Evolutionary conservation across 495 filamentous ascomycete genomes (phyloP).

Genomic region (Aspergillus kassunensis): DNA sequence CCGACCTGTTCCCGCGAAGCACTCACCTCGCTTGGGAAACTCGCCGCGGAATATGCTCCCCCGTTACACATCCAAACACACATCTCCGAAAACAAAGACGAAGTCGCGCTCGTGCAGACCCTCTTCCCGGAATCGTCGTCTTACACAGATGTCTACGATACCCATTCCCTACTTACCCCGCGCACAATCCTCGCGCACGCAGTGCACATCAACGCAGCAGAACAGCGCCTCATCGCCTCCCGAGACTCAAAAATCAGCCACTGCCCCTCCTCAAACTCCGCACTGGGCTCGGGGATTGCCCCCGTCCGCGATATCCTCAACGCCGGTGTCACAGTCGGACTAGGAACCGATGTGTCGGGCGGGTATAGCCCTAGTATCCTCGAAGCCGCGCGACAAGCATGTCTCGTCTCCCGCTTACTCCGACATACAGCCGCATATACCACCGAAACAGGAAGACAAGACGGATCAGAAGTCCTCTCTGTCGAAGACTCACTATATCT

Average conservation of each 20-base stretch:
- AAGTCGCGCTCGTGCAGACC: slow-evolving; percentile 62
- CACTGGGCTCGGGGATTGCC: slow-evolving; percentile 69
- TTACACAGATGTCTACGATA: slow-evolving; percentile 82
- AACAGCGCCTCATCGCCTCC: slow-evolving; percentile 57
- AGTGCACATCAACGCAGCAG: slow-evolving; percentile 64
- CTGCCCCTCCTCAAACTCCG: slow-evolving; percentile 81
- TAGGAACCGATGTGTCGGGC: slow-evolving; percentile 87
- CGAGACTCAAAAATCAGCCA: slow-evolving; percentile 68
- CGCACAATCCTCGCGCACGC: slow-evolving; percentile 85
- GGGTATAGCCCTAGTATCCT: slow-evolving; percentile 78
- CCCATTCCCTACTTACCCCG: slow-evolving; percentile 58
- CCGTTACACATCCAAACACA: slow-evolving; percentile 81
- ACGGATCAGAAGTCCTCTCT: slow-evolving; percentile 50
- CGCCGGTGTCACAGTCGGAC: slow-evolving; percentile 68
- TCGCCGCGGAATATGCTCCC: slow-evolving; percentile 53
- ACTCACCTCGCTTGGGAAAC: slow-evolving; percentile 57
- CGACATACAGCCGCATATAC: slow-evolving; percentile 12
- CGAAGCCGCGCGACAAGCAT: slow-evolving; percentile 73
- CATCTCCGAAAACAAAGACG: slow-evolving; percentile 76
- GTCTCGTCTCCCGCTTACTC: slow-evolving; percentile 61
- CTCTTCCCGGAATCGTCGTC: slow-evolving; percentile 61
- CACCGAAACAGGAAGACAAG: background rate
- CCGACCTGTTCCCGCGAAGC: slow-evolving; percentile 63
- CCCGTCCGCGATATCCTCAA: slow-evolving; percentile 70
- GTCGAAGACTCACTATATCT: slow-evolving; percentile 89